These are phyloP conservation scores for Pythium phragmiticola DNA, from an alignment of 352 stramenopile genomes.

Conservation along the genomic window DNA sequence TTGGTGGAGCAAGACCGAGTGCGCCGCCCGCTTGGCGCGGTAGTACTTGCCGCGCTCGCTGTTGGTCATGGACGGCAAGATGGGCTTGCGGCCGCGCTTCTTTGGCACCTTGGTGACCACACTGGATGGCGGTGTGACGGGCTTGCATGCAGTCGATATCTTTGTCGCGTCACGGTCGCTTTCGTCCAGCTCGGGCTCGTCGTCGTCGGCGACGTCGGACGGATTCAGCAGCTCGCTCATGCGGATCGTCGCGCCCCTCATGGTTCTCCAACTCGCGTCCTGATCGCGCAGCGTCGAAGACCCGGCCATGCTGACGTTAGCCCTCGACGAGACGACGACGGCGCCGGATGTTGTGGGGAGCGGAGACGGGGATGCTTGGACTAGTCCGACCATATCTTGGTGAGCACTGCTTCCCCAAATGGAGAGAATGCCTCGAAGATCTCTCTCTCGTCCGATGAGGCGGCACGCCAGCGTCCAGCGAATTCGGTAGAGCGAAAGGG, in stretches of 20 bases:
- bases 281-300: neutral
- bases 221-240: slow-evolving; percentile 18
- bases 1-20: slow-evolving; percentile 39
- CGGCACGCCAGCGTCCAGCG: neutral
- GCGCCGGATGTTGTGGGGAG: too few species aligned
- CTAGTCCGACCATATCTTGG: too few species aligned
- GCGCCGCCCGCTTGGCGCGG: slow-evolving; percentile 47
- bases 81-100: slow-evolving; percentile 38
- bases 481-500: too few species aligned
- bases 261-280: too few species aligned
- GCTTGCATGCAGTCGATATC: too few species aligned
- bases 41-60: slow-evolving; percentile 65
- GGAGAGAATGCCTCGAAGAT: too few species aligned
- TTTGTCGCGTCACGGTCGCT: neutral
- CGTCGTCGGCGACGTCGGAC: neutral
- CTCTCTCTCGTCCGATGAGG: too few species aligned
- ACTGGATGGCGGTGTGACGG: too few species aligned
- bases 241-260: neutral
- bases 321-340: too few species aligned
- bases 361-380: too few species aligned
- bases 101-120: slow-evolving; percentile 24
- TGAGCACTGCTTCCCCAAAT: too few species aligned
- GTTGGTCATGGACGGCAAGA: slow-evolving; percentile 40
- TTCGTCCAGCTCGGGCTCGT: neutral
- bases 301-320: neutral